Conservation (phyloP, 345 rosid species). For the Carallia pectinifolia region DNA sequence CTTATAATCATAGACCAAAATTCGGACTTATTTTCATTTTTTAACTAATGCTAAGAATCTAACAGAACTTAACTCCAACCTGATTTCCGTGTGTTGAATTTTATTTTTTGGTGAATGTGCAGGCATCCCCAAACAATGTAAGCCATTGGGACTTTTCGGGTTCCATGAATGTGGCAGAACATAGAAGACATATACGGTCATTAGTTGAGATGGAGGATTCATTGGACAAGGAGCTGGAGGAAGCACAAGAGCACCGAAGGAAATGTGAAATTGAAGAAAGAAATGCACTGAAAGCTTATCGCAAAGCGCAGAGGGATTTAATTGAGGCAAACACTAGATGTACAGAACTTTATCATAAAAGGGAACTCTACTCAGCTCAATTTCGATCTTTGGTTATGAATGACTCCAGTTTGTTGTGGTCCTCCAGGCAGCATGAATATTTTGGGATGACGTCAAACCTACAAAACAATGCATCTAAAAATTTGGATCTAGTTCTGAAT, state of each 20-base stretch:
- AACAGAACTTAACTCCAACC: not conserved
- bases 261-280: slow-evolving; percentile 92
- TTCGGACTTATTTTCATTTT: not conserved
- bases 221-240: slow-evolving; percentile 80
- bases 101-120: slow-evolving; percentile 19
- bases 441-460: slow-evolving; percentile 37
- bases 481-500: slow-evolving; percentile 41
- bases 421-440: slow-evolving; percentile 45
- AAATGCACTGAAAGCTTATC: slow-evolving; percentile 81
- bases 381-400: slow-evolving; percentile 60
- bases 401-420: slow-evolving; percentile 54
- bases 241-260: slow-evolving; percentile 67
- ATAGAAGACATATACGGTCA: slow-evolving; percentile 41
- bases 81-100: not conserved
- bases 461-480: slow-evolving; percentile 35
- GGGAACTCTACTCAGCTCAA: slow-evolving; percentile 70
- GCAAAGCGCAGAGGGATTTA: slow-evolving; percentile 83
- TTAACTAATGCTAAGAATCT: not conserved
- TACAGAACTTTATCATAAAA: slow-evolving; percentile 60
- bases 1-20: no score
- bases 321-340: slow-evolving; percentile 88
- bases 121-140: slow-evolving; percentile 45
- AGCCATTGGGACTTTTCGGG: slow-evolving; percentile 39
- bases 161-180: slow-evolving; percentile 36
- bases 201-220: slow-evolving; percentile 74